These are phyloP conservation scores for Lepraria neglecta DNA, from an alignment of 495 filamentous ascomycete genomes.

Conservation along the genomic window DNA sequence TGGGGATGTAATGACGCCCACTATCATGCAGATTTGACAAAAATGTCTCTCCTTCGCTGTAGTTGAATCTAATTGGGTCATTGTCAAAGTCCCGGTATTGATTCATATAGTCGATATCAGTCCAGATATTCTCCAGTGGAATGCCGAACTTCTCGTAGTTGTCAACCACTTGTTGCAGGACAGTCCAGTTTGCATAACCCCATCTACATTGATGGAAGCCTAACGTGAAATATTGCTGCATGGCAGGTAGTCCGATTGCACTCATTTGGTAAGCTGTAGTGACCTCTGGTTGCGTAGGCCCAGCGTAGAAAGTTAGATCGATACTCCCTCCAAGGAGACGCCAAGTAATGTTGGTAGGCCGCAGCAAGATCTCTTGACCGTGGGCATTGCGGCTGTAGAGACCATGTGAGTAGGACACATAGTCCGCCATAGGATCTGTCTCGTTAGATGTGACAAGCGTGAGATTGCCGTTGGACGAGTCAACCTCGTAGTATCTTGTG, in stretches of 20 bases:
- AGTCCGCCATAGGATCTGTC: slow-evolving; percentile 48
- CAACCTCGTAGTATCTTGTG: slow-evolving; percentile 56
- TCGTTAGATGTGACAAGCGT: slow-evolving; percentile 50
- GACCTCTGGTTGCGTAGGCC: slow-evolving; percentile 50
- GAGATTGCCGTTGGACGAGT: slow-evolving; percentile 42
- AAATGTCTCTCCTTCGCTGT: slow-evolving; percentile 51
- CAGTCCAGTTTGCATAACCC: slow-evolving; percentile 57
- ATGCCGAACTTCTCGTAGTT: slow-evolving; percentile 56
- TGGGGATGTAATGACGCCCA: slow-evolving; percentile 71
- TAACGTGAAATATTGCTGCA: slow-evolving; percentile 59
- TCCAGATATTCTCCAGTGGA: slow-evolving; percentile 63
- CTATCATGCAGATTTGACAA: slow-evolving; percentile 57
- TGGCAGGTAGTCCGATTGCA: slow-evolving; percentile 53
- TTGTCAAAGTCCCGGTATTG: slow-evolving; percentile 55
- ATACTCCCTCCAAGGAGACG: slow-evolving; percentile 59
- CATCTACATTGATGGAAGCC: slow-evolving; percentile 62
- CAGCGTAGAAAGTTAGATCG: slow-evolving; percentile 58
- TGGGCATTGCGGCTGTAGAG: slow-evolving; percentile 62
- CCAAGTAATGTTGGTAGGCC: slow-evolving; percentile 66
- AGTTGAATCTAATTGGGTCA: slow-evolving; percentile 45
- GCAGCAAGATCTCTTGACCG: slow-evolving; percentile 66
- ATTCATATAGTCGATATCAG: slow-evolving; percentile 55
- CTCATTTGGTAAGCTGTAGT: slow-evolving; percentile 51
- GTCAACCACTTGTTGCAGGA: slow-evolving; percentile 49
- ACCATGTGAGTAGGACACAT: slow-evolving; percentile 56